Base-by-base conservation (phyloP, 768 basidiomycete species). In the Lactarius hengduanensis region DNA sequence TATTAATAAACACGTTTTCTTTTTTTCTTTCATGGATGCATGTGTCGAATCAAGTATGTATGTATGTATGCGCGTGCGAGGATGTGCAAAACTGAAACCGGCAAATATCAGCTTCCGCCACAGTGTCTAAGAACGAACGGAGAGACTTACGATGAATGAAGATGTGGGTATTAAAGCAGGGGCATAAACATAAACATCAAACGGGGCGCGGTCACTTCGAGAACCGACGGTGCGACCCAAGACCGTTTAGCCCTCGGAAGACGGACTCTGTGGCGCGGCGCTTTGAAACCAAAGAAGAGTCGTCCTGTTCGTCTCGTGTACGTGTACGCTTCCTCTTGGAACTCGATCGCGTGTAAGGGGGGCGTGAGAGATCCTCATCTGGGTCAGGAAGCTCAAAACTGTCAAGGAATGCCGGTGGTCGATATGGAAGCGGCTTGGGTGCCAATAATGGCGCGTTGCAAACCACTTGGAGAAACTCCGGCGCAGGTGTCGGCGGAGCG, bases 361-460 rank as follows among this genome's bases (percentile, higher is more conserved):
- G 86, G 69, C 84, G 84, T 0, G 88, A 89, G 50, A 89, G 82
- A 72, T 89, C 87, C 72, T 88, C 84, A 76, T 88, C 86, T 9
- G 84, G 77, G 76, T 88, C 87, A 0, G 88, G 88, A 28, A 84
- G 77, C 56, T 82, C 77, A 63, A 86, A 85, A 73, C 86, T 88
- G 62, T 87, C 84, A 63, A 89, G 83, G 74, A 88, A 88, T 0
- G 83, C 84, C 32, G 88, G 88, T 11, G 86, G 86, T 63, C 87
- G 86, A 75, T 86, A 88, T 2, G 88, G 88, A 43, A 89, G 82
- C 0, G 88, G 88, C 30, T 83, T 83, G 15, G 88, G 88, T 0
- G 86, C 87, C 67, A 88, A 77, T 63, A 89, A 79, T n/a, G 88
- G 88, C 2, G 86, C 84, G 67, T 86, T 82, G 78, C 86, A 88